Conservation (phyloP, 2,329 filamentous ascomycete genomes). For the Penicillium decumbens region DNA sequence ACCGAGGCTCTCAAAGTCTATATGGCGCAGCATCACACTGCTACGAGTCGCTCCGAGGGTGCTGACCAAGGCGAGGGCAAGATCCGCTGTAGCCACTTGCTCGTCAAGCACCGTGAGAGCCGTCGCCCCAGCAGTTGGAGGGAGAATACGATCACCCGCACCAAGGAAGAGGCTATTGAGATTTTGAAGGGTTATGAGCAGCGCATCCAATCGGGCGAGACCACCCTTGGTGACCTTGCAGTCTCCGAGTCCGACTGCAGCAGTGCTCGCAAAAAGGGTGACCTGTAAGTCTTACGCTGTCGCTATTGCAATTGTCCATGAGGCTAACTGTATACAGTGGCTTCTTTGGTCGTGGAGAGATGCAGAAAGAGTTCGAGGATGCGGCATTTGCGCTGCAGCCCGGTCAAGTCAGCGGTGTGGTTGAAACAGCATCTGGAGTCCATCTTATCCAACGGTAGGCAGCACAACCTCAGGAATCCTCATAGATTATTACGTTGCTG, state of each 20-base stretch:
- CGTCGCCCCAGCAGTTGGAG: conserved; percentile 89
- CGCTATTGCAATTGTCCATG: neutral
- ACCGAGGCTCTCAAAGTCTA: conserved; percentile 88
- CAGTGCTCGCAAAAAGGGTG: conserved; percentile 87
- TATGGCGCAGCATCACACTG: conserved; percentile 81
- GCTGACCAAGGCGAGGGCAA: conserved; percentile 61
- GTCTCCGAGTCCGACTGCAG: conserved; percentile 90
- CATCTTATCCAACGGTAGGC: conserved; percentile 90
- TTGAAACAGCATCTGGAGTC: conserved; percentile 88
- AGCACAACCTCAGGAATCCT: neutral
- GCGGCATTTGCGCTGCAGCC: conserved; percentile 85
- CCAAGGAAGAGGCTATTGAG: conserved; percentile 76
- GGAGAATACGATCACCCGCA: conserved; percentile 80
- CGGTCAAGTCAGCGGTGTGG: conserved; percentile 78
- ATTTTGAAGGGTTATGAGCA: conserved; percentile 72
- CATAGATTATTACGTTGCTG: neutral
- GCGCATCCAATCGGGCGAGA: conserved; percentile 66
- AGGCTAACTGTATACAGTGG: conserved; percentile 50
- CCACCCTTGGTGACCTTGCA: conserved; percentile 75
- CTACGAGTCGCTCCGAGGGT: conserved; percentile 31
- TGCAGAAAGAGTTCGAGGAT: conserved; percentile 99
- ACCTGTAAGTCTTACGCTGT: conserved; percentile 56
- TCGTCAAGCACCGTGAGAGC: conserved; percentile 89
- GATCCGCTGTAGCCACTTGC: conserved; percentile 86
- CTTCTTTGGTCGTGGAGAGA: conserved; percentile 89